Evolutionary conservation across 192 early-diverging fungal species (phyloP).

Genomic region (Diversispora epigaea): DNA sequence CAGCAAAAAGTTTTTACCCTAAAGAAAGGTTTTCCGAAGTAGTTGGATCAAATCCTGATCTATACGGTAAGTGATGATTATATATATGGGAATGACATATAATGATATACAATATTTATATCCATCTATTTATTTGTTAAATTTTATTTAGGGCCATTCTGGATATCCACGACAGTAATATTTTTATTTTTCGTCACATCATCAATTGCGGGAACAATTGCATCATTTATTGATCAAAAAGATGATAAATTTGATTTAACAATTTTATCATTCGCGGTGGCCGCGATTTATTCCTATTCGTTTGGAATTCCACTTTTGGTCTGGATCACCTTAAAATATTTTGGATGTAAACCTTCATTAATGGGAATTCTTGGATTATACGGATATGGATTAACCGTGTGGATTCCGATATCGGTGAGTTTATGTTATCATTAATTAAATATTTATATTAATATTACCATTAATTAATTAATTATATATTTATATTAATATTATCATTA

Average conservation of each 20-base stretch:
- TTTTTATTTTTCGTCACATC: constrained; percentile 94
- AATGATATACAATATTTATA: constrained; percentile 19
- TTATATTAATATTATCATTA: not conserved
- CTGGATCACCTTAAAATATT: constrained; percentile 84
- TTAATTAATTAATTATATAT: too few species aligned
- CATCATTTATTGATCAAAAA: constrained; percentile 56
- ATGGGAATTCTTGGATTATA: constrained; percentile 84
- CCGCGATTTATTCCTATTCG: constrained; percentile 81
- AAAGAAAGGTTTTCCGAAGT: constrained; percentile 79
- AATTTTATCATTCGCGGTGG: constrained; percentile 76
- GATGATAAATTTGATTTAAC: constrained; percentile 75
- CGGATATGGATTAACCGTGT: constrained; percentile 89
- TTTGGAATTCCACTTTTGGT: constrained; percentile 68
- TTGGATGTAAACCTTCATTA: constrained; percentile 77
- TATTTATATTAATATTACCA: too few species aligned
- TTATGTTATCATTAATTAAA: not conserved
- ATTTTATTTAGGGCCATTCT: constrained; percentile 79
- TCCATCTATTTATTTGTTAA: not conserved
- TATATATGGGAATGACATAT: not conserved
- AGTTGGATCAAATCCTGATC: constrained; percentile 82
- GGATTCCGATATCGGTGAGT: constrained; percentile 87
- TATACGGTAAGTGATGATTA: constrained; percentile 69
- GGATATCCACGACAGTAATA: constrained; percentile 97
- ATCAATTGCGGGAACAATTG: constrained; percentile 83
- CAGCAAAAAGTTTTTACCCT: constrained; percentile 66